These are phyloP conservation scores for Coemansia sp. DNA, from an alignment of 192 early-diverging fungal genomes.

Conservation along the genomic window DNA sequence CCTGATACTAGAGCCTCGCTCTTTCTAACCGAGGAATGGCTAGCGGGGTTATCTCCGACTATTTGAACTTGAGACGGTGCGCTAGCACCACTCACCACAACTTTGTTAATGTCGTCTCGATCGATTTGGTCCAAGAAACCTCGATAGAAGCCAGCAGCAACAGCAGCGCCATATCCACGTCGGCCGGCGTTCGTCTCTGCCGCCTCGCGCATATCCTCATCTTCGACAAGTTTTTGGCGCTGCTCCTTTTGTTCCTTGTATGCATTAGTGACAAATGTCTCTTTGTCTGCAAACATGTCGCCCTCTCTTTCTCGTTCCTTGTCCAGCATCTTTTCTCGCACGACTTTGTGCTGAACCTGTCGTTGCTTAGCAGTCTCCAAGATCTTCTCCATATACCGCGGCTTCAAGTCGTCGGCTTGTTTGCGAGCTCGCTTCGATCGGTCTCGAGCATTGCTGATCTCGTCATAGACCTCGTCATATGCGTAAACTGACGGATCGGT, in stretches of 20 bases:
- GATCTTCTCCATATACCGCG: slow-evolving; percentile 54
- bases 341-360: slow-evolving; percentile 42
- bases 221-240: slow-evolving; percentile 27
- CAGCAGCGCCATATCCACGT: background rate
- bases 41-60: background rate
- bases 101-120: slow-evolving; percentile 68
- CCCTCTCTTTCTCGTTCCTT: slow-evolving; percentile 49
- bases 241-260: slow-evolving; percentile 53
- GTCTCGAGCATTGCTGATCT: slow-evolving; percentile 18
- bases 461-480: slow-evolving; percentile 53
- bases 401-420: slow-evolving; percentile 23
- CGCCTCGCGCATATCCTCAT: slow-evolving; percentile 31
- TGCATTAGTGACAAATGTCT: slow-evolving; percentile 41
- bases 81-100: slow-evolving; percentile 28
- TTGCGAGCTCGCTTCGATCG: slow-evolving; percentile 17
- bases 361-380: slow-evolving; percentile 46
- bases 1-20: background rate
- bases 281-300: slow-evolving; percentile 45
- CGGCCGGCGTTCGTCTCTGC: slow-evolving; percentile 1
- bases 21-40: background rate
- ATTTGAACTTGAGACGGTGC: background rate
- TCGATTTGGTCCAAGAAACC: slow-evolving; percentile 57
- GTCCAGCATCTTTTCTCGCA: slow-evolving; percentile 32
- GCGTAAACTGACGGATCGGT: slow-evolving; percentile 37
- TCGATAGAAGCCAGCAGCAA: slow-evolving; percentile 28